Conservation (phyloP, 352 stramenopile genomes). For the Pythium aquatile region DNA sequence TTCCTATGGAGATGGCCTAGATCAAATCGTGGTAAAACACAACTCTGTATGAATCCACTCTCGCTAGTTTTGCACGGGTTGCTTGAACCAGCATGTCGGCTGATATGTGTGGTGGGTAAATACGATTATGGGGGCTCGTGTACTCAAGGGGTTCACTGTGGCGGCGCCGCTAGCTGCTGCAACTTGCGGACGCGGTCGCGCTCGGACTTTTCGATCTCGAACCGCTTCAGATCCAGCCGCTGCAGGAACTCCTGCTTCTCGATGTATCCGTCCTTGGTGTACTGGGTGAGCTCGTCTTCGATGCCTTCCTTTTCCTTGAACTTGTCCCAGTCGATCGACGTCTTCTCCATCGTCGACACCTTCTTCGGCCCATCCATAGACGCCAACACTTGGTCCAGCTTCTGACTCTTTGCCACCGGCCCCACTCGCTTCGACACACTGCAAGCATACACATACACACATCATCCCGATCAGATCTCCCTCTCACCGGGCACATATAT, state of each 20-base stretch:
- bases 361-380: slow-evolving; percentile 89
- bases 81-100: too few species aligned
- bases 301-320: slow-evolving; percentile 94
- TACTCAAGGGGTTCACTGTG: slow-evolving; percentile 2
- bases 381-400: slow-evolving; percentile 84
- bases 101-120: neutral
- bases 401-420: slow-evolving; percentile 28
- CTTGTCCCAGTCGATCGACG: slow-evolving; percentile 93
- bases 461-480: neutral
- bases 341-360: slow-evolving; percentile 94
- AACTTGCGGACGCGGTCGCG: slow-evolving; percentile 72
- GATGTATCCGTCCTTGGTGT: slow-evolving; percentile 94
- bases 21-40: neutral
- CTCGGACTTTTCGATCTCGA: slow-evolving; percentile 89
- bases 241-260: slow-evolving; percentile 96
- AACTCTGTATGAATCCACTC: neutral
- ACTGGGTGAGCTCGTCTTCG: slow-evolving; percentile 91
- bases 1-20: slow-evolving; percentile 78
- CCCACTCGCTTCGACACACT: slow-evolving; percentile 30
- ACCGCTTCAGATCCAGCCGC: slow-evolving; percentile 84
- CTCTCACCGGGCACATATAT: too few species aligned
- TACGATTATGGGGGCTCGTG: neutral
- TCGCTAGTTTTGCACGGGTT: slow-evolving; percentile 10
- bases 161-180: slow-evolving; percentile 34
- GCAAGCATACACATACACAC: neutral